These are phyloP conservation scores for Aspergillus nidulans DNA, from an alignment of 495 filamentous ascomycete species.

Conservation along the genomic window DNA sequence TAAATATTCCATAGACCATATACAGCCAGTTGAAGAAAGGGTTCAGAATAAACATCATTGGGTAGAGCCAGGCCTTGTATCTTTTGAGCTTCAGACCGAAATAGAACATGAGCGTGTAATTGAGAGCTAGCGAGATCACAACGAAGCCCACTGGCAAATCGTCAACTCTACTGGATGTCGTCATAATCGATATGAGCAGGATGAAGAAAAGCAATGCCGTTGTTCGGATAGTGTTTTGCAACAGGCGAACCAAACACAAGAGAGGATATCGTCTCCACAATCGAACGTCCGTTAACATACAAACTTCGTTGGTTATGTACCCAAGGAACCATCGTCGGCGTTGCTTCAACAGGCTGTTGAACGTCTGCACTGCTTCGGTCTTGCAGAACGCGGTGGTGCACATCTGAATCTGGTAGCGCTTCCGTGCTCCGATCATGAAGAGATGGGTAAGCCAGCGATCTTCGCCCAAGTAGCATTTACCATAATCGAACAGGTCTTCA, in stretches of 20 bases:
- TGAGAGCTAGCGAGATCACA: slow-evolving; percentile 88
- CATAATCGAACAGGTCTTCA: slow-evolving; percentile 94
- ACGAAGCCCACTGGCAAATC: slow-evolving; percentile 93
- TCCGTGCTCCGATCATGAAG: slow-evolving; percentile 96
- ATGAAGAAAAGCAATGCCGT: slow-evolving; percentile 95
- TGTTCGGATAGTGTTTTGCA: slow-evolving; percentile 96
- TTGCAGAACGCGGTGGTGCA: slow-evolving; percentile 98
- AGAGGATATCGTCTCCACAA: slow-evolving; percentile 91
- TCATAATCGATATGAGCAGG: slow-evolving; percentile 82
- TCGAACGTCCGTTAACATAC: slow-evolving; percentile 93
- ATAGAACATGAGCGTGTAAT: slow-evolving; percentile 96
- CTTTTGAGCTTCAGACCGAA: slow-evolving; percentile 83
- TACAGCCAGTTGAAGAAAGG: slow-evolving; percentile 99
- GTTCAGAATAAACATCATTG: slow-evolving; percentile 91
- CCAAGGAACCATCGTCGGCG: slow-evolving; percentile 95
- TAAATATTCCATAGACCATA: slow-evolving; percentile 87
- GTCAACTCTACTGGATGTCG: slow-evolving; percentile 69
- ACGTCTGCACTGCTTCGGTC: slow-evolving; percentile 92
- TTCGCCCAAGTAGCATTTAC: slow-evolving; percentile 92
- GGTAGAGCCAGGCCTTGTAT: slow-evolving; percentile 92
- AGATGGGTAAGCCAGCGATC: slow-evolving; percentile 97
- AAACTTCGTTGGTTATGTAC: slow-evolving; percentile 97
- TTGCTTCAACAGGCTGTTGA: slow-evolving; percentile 84
- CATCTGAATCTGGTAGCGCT: slow-evolving; percentile 94
- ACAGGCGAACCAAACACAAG: slow-evolving; percentile 81